Conservation (phyloP, 2,329 filamentous ascomycete genomes). For the Leptodontidium sp. region DNA sequence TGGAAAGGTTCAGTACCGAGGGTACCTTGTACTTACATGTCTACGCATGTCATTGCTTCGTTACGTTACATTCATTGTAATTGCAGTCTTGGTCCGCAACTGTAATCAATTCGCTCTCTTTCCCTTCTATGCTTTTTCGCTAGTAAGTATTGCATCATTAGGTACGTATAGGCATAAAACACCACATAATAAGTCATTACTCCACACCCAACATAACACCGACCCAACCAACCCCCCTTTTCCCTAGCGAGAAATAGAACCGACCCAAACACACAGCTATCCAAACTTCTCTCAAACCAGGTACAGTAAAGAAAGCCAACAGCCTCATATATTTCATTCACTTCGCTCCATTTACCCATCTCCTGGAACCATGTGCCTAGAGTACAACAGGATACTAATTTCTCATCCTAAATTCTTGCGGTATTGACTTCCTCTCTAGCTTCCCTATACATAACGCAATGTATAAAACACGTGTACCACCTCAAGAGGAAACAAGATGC, state of each 20-base stretch:
- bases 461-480: background rate
- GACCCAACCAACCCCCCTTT: background rate
- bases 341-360: conserved; percentile 7
- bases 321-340: background rate
- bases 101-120: too few species aligned
- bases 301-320: background rate
- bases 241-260: background rate
- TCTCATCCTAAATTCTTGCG: background rate
- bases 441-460: background rate
- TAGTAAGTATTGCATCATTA: background rate
- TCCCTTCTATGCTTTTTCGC: too few species aligned
- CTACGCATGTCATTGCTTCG: too few species aligned
- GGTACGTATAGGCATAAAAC: background rate
- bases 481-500: background rate
- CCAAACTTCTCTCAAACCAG: background rate
- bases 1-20: too few species aligned
- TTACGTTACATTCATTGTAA: too few species aligned
- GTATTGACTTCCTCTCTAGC: background rate
- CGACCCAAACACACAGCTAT: background rate
- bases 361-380: conserved; percentile 2
- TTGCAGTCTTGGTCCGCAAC: too few species aligned
- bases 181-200: conserved; percentile 10
- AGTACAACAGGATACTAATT: background rate
- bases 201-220: background rate
- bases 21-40: too few species aligned